Conservation (phyloP, 768 basidiomycete genomes). For the Symmetrospora coprosmae region DNA sequence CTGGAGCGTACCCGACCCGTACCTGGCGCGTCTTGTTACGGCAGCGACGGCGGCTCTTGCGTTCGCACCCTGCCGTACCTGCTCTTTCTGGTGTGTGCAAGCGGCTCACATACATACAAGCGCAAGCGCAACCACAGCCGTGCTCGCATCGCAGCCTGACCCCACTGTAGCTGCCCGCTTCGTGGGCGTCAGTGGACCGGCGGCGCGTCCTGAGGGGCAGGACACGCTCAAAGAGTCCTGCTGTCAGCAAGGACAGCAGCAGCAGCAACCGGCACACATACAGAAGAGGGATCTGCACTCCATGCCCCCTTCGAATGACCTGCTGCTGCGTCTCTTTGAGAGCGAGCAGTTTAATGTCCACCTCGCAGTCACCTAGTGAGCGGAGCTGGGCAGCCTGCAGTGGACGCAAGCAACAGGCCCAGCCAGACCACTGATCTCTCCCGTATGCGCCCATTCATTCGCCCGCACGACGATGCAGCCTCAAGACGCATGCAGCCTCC, state of each 20-base stretch:
- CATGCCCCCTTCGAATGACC: not conserved
- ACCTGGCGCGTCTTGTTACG: too few species aligned
- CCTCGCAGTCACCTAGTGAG: slow-evolving; percentile 31
- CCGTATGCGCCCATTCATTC: not conserved
- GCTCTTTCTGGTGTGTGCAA: too few species aligned
- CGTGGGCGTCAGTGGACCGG: too few species aligned
- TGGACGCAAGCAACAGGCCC: not conserved
- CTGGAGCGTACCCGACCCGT: not conserved
- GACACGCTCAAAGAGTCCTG: not conserved
- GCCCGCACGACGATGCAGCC: slow-evolving; percentile 23
- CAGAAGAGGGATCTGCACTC: not conserved
- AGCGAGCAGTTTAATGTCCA: slow-evolving; percentile 31
- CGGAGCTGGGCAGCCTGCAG: not conserved
- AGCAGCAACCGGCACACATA: not conserved
- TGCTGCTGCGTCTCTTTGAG: slow-evolving; percentile 32
- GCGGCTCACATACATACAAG: too few species aligned
- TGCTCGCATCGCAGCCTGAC: too few species aligned
- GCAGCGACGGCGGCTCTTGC: too few species aligned
- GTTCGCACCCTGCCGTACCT: too few species aligned
- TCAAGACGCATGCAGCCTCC: slow-evolving; percentile 41
- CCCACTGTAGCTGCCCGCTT: too few species aligned
- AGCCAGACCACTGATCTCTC: not conserved
- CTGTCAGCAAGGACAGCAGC: too few species aligned
- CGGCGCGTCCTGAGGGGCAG: too few species aligned
- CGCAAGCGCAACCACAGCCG: too few species aligned